Conservation (phyloP, 106 monocot species). For the Allium sativum region DNA sequence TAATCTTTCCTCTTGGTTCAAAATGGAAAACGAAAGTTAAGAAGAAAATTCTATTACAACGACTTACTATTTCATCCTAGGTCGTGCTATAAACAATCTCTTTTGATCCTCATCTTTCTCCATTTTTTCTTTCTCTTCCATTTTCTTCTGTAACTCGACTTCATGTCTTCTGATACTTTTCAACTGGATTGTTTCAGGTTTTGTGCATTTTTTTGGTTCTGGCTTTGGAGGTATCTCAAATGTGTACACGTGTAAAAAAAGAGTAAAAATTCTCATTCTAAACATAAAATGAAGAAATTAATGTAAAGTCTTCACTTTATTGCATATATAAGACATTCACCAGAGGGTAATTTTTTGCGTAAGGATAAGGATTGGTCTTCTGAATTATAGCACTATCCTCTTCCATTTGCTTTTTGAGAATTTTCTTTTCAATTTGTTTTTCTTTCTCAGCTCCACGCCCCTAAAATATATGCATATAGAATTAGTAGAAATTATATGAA, state of each 20-base stretch:
- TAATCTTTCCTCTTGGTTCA: conserved; percentile 49
- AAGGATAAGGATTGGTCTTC: conserved; percentile 77
- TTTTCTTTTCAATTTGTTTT: conserved; percentile 30
- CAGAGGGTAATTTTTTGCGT: conserved; percentile 90
- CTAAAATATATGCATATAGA: conserved; percentile 17
- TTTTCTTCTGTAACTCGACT: conserved; percentile 51
- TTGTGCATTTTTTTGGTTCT: conserved; percentile 67
- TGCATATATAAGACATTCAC: conserved; percentile 17
- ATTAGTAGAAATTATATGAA: no score
- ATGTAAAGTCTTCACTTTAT: no score
- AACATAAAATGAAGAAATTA: background rate
- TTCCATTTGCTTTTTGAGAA: conserved; percentile 45
- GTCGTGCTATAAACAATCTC: conserved; percentile 70
- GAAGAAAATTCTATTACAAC: no score
- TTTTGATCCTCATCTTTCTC: conserved; percentile 62
- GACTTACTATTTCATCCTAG: conserved; percentile 40
- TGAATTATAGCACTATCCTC: conserved; percentile 66
- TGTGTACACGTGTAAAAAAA: no score
- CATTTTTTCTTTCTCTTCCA: conserved; percentile 51
- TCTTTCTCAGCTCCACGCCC: conserved; percentile 84
- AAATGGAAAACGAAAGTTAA: background rate
- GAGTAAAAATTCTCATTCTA: no score
- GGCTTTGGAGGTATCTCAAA: conserved; percentile 76
- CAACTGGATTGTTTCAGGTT: conserved; percentile 63
- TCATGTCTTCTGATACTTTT: conserved; percentile 83